Percentiles rank a stretch among this genome's conserved stretches.
These are phyloP conservation scores for Ophiostoma australiae DNA, from an alignment of 2,329 filamentous ascomycete genomes.

Conservation along the genomic window DNA sequence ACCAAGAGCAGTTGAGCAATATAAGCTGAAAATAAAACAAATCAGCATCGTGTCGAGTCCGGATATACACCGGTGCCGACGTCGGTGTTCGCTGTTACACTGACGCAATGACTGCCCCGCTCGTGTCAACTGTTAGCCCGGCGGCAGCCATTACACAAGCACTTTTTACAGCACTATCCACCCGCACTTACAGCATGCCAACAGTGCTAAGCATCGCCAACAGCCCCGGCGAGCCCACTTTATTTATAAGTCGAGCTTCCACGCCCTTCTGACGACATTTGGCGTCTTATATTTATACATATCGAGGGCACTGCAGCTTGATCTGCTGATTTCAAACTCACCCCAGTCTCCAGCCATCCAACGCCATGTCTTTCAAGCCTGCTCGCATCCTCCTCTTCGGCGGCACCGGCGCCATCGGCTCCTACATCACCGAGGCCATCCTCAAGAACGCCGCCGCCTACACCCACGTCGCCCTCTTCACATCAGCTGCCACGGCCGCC, in stretches of 20 bases:
- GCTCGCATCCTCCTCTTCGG: slow-evolving; percentile 33
- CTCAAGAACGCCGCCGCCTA: slow-evolving; percentile 34
- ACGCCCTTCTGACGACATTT: slow-evolving; percentile 16
- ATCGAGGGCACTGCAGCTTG: background rate
- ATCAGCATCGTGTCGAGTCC: background rate
- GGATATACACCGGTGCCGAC: background rate
- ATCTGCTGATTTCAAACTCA: background rate
- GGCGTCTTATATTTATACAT: background rate
- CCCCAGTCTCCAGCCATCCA: background rate
- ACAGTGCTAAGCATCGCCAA: background rate
- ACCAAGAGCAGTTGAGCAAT: background rate
- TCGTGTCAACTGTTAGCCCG: slow-evolving; percentile 13
- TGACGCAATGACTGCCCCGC: slow-evolving; percentile 9
- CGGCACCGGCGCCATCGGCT: slow-evolving; percentile 38
- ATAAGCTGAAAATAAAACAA: background rate
- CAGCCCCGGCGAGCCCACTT: background rate
- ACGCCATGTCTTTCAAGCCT: slow-evolving; percentile 8
- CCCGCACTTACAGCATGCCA: background rate
- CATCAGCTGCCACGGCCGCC: slow-evolving; percentile 45
- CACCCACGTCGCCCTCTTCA: slow-evolving; percentile 35
- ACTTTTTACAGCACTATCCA: background rate
- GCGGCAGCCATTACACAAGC: background rate
- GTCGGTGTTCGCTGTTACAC: background rate
- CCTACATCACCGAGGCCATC: slow-evolving; percentile 36
- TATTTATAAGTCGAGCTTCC: slow-evolving; percentile 16